These are phyloP conservation scores for Lachancea nothofagi DNA, from an alignment of 805 yeast genomes.

Conservation along the genomic window DNA sequence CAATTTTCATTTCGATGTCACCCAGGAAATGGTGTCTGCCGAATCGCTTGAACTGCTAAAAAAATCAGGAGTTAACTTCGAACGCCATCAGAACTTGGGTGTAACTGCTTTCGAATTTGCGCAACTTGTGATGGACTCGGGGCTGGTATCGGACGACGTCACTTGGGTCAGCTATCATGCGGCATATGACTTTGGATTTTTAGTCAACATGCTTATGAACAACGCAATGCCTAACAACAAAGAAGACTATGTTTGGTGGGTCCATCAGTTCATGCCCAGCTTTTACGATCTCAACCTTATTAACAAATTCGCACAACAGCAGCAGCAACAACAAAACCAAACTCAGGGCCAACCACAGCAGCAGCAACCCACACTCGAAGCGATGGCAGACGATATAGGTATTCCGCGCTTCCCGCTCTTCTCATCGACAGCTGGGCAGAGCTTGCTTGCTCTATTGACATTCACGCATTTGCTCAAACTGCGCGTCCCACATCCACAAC, in stretches of 20 bases:
- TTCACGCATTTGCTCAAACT: conserved; percentile 48
- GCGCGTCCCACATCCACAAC: conserved; percentile 32
- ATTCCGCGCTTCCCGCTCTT: conserved; percentile 53
- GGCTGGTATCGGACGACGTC: conserved; percentile 59
- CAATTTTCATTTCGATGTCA: conserved; percentile 77
- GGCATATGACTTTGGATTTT: conserved; percentile 92
- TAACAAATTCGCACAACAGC: conserved; percentile 27
- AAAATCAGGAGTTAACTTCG: conserved; percentile 80
- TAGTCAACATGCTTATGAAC: conserved; percentile 70
- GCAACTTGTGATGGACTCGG: conserved; percentile 78
- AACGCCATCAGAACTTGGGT: conserved; percentile 67
- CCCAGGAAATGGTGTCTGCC: conserved; percentile 76
- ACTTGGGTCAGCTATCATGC: conserved; percentile 91
- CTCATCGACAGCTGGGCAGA: conserved; percentile 58
- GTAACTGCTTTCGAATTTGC: conserved; percentile 77
- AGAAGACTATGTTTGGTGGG: conserved; percentile 68
- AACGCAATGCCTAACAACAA: conserved; percentile 74
- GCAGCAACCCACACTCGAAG: conserved; percentile 40
- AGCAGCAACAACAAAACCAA: conserved; percentile 9
- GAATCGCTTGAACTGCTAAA: conserved; percentile 77
- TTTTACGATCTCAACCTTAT: conserved; percentile 74
- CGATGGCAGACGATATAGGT: conserved; percentile 64
- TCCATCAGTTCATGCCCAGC: conserved; percentile 69
- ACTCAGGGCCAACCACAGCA: conserved; percentile 5
- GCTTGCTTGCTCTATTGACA: conserved; percentile 57